Evolutionary conservation across 139 green algal species (phyloP), one percentile per base, ranked within the genome.

Genomic region (Deuterostichococcus epilithicus): DNA sequence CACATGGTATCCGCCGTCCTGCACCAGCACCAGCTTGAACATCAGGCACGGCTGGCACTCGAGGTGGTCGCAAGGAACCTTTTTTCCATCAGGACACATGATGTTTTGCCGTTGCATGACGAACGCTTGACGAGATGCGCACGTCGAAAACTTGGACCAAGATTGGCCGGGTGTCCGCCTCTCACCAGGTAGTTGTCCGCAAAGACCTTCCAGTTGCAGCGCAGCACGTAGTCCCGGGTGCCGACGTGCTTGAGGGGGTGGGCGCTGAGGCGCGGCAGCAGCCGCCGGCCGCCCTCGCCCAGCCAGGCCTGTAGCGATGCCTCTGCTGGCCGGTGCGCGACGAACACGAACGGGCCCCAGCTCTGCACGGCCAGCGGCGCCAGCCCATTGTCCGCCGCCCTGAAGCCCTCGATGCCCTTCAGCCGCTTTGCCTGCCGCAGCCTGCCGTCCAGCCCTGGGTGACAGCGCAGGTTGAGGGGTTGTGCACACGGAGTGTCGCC

Each of bases 171-270:
- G n/a, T n/a, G n/a, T n/a, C n/a, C n/a, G n/a, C n/a, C 28, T 3
- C 84, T 32, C 75, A 89, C 85, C 70, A 91, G 78, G 65, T 91
- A 92, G 73, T 93, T 93, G 74, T 91, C 88, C 20, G 52, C 76
- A 63, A 89, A 91, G 0, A 93, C 88, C 78, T 93, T 93, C 88
- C 88, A 93, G 68, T 93, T 93, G 82, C 85, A 91, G 13, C 68
- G 34, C 1, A 93, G 58, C 15, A 79, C 42, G 68, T 89, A 92
- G 26, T 73, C n/a, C 0, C 71, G 47, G n/a, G 73, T 45, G 1
- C 73, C 76, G 6, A 92, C 81, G 65, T 86, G 81, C 58, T 78
- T 63, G 76, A 90, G 59, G 20, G 23, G 37, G 25, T 70, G 30
- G 36, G 73, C 32, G 2, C 73, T n/a, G n/a, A 63, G 10, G 18